Conservation (phyloP, 148 eudicot genomes). For the Nyssa sinensis region DNA sequence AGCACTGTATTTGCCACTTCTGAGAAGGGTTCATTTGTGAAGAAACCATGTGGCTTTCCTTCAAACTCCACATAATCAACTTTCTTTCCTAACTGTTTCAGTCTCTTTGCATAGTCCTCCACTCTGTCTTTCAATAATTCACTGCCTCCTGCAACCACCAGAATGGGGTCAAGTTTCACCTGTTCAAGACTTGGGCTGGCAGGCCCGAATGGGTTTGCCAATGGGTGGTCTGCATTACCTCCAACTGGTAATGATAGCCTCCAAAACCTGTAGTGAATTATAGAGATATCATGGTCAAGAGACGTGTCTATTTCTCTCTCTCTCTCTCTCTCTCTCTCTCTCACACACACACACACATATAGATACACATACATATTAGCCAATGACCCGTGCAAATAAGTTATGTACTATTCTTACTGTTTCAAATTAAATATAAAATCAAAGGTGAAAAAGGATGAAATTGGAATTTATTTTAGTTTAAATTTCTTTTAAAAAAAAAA, state of each 20-base stretch:
- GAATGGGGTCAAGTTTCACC: slow-evolving; percentile 47
- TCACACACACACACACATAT: no score
- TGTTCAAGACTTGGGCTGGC: slow-evolving; percentile 44
- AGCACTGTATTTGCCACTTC: slow-evolving; percentile 29
- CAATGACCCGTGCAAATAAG: no score
- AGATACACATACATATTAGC: no score
- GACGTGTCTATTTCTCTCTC: no score
- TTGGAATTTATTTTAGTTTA: no score
- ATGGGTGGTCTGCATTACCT: slow-evolving; percentile 50
- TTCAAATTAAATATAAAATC: no score
- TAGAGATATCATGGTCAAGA: no score
- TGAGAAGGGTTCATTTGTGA: slow-evolving; percentile 39
- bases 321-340: no score
- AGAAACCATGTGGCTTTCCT: slow-evolving; percentile 66
- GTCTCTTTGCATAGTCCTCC: slow-evolving; percentile 43
- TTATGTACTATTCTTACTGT: no score
- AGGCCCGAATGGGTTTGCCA: slow-evolving; percentile 75
- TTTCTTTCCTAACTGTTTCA: slow-evolving; percentile 51
- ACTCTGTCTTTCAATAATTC: slow-evolving; percentile 70
- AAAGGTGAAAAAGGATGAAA: no score
- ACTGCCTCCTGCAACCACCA: slow-evolving; percentile 53
- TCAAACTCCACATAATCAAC: slow-evolving; percentile 43
- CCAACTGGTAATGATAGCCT: slow-evolving; percentile 63
- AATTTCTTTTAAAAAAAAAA: no score
- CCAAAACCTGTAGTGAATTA: slow-evolving; percentile 87